Evolutionary conservation across 2,329 filamentous ascomycete genomes (phyloP).

Genomic region (Diaporthe longicolla): DNA sequence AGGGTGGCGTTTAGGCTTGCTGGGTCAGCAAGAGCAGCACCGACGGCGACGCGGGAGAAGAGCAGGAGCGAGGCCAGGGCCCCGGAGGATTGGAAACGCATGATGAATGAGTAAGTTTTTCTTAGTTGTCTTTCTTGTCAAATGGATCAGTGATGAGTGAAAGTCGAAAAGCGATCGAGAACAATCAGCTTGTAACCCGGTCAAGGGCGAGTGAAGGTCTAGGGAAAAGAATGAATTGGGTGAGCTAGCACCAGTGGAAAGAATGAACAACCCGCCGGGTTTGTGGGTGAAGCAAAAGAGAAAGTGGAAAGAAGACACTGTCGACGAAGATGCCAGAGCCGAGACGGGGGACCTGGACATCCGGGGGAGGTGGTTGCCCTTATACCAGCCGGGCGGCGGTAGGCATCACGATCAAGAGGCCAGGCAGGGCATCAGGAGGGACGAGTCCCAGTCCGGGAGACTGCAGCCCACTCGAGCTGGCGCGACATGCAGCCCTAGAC

Average conservation of each 20-base stretch:
- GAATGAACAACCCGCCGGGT: slow-evolving; percentile 42
- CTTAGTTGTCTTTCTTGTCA: background rate
- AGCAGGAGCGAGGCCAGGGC: slow-evolving; percentile 40
- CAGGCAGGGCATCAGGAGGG: background rate
- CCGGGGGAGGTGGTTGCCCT: slow-evolving; percentile 7
- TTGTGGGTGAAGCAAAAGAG: slow-evolving; percentile 16
- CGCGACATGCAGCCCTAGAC: slow-evolving; percentile 31
- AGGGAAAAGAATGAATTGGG: slow-evolving; percentile 35
- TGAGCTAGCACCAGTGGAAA: slow-evolving; percentile 41
- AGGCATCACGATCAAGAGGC: slow-evolving; percentile 8
- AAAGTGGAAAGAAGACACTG: slow-evolving; percentile 32
- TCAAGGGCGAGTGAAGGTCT: slow-evolving; percentile 19
- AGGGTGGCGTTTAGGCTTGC: slow-evolving; percentile 27
- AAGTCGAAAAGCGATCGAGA: background rate
- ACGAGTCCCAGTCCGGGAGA: background rate
- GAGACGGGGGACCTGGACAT: slow-evolving; percentile 3
- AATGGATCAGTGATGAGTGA: background rate
- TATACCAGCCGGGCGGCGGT: slow-evolving; percentile 13
- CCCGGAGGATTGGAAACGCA: slow-evolving; percentile 40
- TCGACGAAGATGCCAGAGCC: slow-evolving; percentile 36
- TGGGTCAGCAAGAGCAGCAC: slow-evolving; percentile 29
- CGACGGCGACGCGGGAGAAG: slow-evolving; percentile 37
- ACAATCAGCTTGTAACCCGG: background rate
- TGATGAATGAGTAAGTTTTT: background rate
- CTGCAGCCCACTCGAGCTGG: slow-evolving; percentile 27